phyloP scores from a whole-genome alignment of 1,139 yeast species.

The Blastobotrys serpentis region DNA sequence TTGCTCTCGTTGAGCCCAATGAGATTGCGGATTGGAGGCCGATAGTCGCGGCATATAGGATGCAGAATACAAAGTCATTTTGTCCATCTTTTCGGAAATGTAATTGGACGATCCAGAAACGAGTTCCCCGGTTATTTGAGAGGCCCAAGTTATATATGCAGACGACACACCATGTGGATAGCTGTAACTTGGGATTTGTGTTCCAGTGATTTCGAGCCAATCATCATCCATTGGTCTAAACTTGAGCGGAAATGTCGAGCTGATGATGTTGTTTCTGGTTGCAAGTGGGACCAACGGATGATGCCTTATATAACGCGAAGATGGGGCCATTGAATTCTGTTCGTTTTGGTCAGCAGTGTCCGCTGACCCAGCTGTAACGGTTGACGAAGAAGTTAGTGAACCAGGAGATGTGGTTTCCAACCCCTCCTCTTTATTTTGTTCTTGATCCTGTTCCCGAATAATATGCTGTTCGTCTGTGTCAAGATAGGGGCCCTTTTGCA shows the following conservation, averaged over 20 bases:
- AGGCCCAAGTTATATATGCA: constrained; percentile 24
- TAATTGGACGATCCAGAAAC: constrained; percentile 28
- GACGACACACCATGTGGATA: constrained; percentile 14
- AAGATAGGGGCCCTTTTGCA: background rate
- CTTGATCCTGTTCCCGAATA: background rate
- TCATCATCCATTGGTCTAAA: constrained; percentile 32
- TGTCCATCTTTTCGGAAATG: constrained; percentile 23
- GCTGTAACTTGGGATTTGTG: constrained; percentile 10
- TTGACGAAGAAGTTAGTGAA: background rate
- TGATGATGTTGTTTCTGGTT: constrained; percentile 26
- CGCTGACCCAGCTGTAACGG: background rate
- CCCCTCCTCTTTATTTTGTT: background rate
- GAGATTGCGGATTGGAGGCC: constrained; percentile 10
- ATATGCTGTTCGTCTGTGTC: background rate
- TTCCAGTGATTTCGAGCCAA: constrained; percentile 28
- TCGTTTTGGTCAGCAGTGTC: background rate
- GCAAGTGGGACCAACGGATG: constrained; percentile 31
- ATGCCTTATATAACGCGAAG: constrained; percentile 20
- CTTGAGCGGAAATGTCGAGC: constrained; percentile 25
- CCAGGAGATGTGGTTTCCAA: constrained; percentile 1
- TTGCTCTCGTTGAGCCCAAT: constrained; percentile 11
- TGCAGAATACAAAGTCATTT: constrained; percentile 12
- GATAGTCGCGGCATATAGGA: constrained; percentile 9
- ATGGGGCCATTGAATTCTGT: background rate
- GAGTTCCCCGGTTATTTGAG: constrained; percentile 28